These are phyloP conservation scores for Hansfordia pulvinata DNA, from an alignment of 2,329 filamentous ascomycete species.

Conservation along the genomic window DNA sequence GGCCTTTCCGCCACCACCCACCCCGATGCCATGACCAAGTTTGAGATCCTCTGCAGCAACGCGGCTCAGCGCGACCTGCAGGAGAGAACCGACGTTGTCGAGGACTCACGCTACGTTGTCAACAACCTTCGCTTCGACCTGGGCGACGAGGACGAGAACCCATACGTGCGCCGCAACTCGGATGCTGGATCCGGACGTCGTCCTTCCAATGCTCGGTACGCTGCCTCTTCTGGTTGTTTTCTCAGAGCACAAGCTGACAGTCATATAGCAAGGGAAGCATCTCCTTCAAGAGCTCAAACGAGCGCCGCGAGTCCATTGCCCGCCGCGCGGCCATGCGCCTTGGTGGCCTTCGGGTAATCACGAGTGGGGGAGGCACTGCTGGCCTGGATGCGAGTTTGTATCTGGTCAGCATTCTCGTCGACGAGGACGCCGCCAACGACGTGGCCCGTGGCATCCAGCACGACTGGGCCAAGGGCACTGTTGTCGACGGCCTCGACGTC, in stretches of 20 bases:
- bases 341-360: constrained; percentile 59
- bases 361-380: constrained; percentile 63
- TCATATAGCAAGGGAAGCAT: constrained; percentile 63
- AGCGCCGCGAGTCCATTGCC: constrained; percentile 66
- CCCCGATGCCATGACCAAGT: constrained; percentile 63
- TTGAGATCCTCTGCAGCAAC: constrained; percentile 72
- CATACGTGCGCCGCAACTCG: constrained; percentile 66
- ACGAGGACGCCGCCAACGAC: constrained; percentile 62
- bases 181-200: constrained; percentile 47
- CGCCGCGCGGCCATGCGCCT: constrained; percentile 66
- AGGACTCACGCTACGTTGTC: constrained; percentile 72
- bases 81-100: constrained; percentile 71
- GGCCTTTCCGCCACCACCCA: constrained; percentile 75
- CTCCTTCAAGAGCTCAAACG: constrained; percentile 62
- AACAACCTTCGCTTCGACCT: constrained; percentile 85
- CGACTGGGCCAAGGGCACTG: constrained; percentile 74
- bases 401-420: constrained; percentile 71
- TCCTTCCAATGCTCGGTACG: constrained; percentile 47
- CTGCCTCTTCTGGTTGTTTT: constrained; percentile 1
- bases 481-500: constrained; percentile 75
- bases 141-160: constrained; percentile 69
- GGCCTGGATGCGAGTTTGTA: constrained; percentile 78
- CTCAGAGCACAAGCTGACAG: constrained; percentile 1
- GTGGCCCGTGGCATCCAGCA: constrained; percentile 67
- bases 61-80: constrained; percentile 54